Evolutionary conservation across 306 rosid genomes (phyloP).

Genomic region (Trifolium dubium): DNA sequence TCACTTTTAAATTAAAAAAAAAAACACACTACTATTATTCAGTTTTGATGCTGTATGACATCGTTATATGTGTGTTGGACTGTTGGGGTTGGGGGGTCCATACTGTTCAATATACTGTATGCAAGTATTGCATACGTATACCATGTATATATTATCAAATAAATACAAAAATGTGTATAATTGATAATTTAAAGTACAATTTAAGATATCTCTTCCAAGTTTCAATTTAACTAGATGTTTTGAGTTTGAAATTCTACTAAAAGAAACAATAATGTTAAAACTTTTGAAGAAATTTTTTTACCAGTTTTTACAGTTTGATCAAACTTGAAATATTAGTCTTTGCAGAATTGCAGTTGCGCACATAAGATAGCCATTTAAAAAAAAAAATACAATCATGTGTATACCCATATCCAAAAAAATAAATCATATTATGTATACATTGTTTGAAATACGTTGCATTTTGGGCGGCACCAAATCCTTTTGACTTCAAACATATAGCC

Average conservation of each 20-base stretch:
- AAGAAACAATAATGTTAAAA: too few relatives aligned
- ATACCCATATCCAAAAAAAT: too few relatives aligned
- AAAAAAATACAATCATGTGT: neutral
- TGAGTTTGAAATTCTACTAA: too few relatives aligned
- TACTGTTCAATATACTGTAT: neutral
- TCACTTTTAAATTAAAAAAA: neutral
- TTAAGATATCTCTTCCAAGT: too few relatives aligned
- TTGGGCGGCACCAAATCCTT: constrained; percentile 89
- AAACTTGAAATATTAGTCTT: too few relatives aligned
- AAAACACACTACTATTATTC: neutral
- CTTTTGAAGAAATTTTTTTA: too few relatives aligned
- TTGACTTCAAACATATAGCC: constrained; percentile 65
- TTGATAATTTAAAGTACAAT: neutral
- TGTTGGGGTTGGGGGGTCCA: neutral
- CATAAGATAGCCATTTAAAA: too few relatives aligned
- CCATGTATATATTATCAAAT: neutral
- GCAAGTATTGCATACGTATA: constrained; percentile 1
- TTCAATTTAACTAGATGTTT: too few relatives aligned
- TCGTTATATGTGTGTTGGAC: neutral
- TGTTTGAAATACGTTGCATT: constrained; percentile 47
- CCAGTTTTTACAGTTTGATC: too few relatives aligned
- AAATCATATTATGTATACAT: constrained; percentile 4
- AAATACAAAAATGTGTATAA: neutral
- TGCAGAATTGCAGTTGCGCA: too few relatives aligned
- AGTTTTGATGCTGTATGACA: neutral